Evolutionary conservation across 768 basidiomycete genomes (phyloP), one percentile per base, ranked within the genome.

Genomic region (Asterophora lycoperdoides): DNA sequence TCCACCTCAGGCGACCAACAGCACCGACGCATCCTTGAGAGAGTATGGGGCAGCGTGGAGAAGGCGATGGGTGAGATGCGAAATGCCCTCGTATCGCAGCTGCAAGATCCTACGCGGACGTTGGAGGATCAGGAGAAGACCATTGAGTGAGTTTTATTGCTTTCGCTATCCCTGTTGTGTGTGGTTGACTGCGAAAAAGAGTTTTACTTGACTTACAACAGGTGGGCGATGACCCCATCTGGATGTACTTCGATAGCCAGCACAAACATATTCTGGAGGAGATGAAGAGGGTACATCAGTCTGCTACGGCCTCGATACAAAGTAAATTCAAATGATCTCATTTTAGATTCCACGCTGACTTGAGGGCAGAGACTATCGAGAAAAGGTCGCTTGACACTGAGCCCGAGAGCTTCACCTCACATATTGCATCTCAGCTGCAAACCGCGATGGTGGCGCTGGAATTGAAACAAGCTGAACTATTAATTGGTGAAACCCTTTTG

Each of bases 51-150:
- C 1, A 92, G 84, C 40, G 93, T 97, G 14, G 95, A 98, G 69
- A 91, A 86, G 64, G 91, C 93, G 36, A 94, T 98, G 84, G 75
- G 74, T 23, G 92, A 95, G 66, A 91, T 99, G 90, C 78, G 83
- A 55, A 81, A 74, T 41, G 79, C 83, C 20, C 74, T 98, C 14
- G 66, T 86, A 46, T 75, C 76, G n/a, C 84, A 92, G 58, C 66
- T 99, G 38, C 83, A 89, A 64, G 92, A 97, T 57, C 77, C 86
- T 3, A 76, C 70, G 43, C 77, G 90, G 42, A 83, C 79, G 39
- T 77, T 93, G 4, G 96, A 99, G 55, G 95, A 98, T 56, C 93
- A 96, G 51, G 94, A 97, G 69, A 93, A 90, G 72, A 96, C 90
- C 1, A 87, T 99, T 46, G 94, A 98, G 96, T 93, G 59, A 57